Percentiles rank a stretch among this genome's conserved stretches.
phyloP scores from a whole-genome alignment of 176 grass and related monocot genomes.

The Otatea glauca region DNA sequence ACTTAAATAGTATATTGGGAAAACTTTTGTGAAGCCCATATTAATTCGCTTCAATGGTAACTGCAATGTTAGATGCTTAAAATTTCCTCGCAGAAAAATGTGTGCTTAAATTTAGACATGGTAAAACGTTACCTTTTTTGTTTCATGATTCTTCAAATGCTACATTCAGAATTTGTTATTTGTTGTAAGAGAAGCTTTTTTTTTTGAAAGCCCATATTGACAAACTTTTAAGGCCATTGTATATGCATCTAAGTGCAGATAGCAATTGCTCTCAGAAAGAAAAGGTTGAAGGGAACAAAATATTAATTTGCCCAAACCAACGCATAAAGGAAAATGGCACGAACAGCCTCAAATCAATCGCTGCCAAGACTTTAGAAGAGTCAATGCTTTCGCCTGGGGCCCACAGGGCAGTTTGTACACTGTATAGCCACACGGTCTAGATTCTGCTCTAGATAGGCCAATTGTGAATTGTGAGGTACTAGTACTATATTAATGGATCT shows the following conservation, averaged over 20 bases:
- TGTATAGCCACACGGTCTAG: background rate
- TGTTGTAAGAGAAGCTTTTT: background rate
- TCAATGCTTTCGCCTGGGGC: background rate
- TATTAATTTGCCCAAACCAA: background rate
- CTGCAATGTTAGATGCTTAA: background rate
- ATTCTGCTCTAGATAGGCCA: conserved; percentile 35
- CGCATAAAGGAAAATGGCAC: background rate
- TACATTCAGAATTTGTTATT: background rate
- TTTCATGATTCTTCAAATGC: background rate
- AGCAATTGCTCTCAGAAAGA: background rate
- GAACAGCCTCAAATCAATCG: background rate
- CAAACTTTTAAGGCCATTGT: background rate
- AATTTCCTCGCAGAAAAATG: background rate
- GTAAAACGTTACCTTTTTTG: no score
- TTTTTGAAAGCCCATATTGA: background rate
- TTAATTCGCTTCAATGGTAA: background rate
- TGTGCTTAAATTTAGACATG: background rate
- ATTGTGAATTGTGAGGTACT: background rate
- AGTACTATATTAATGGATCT: background rate
- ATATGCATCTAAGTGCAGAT: background rate
- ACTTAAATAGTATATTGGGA: background rate
- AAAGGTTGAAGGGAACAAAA: background rate
- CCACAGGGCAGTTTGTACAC: conserved; percentile 4
- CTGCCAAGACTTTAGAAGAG: background rate
- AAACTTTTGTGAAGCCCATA: background rate